Evolutionary conservation across 2,329 filamentous ascomycete genomes (phyloP).

Genomic region (Ascochyta pisi): DNA sequence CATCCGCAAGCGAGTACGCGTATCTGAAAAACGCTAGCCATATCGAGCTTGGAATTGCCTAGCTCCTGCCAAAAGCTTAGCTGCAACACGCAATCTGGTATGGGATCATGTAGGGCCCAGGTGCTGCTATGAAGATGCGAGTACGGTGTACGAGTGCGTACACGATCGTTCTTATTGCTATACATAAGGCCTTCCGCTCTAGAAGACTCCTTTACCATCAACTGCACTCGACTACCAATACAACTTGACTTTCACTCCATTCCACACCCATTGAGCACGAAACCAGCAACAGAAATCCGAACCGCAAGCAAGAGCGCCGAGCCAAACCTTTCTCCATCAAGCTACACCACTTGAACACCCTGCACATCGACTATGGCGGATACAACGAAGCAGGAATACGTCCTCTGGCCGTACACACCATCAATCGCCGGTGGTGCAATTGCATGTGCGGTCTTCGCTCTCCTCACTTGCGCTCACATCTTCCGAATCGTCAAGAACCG

Average conservation of each 20-base stretch:
- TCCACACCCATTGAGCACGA: neutral
- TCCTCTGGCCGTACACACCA: constrained; percentile 53
- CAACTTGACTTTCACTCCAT: neutral
- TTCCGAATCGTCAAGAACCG: constrained; percentile 54
- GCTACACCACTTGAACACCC: neutral
- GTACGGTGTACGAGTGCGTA: constrained; percentile 6
- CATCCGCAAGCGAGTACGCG: constrained; percentile 16
- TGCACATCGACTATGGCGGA: constrained; percentile 25
- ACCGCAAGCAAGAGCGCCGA: neutral
- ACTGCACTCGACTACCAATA: neutral
- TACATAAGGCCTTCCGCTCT: neutral
- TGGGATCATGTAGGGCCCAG: neutral
- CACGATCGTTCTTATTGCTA: neutral
- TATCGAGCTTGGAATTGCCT: neutral
- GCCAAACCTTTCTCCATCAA: neutral
- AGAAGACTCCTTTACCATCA: neutral
- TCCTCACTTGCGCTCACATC: constrained; percentile 52
- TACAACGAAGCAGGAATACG: constrained; percentile 25
- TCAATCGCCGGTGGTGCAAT: constrained; percentile 57
- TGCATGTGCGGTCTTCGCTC: constrained; percentile 57
- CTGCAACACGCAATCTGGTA: neutral
- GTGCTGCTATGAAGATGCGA: neutral
- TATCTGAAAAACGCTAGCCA: constrained; percentile 1
- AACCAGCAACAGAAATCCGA: neutral
- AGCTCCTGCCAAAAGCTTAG: neutral